Percentiles rank a stretch among this genome's conserved stretches.
Conservation (phyloP, 352 stramenopile genomes). For the Thalassiosira livingstoniorum region DNA sequence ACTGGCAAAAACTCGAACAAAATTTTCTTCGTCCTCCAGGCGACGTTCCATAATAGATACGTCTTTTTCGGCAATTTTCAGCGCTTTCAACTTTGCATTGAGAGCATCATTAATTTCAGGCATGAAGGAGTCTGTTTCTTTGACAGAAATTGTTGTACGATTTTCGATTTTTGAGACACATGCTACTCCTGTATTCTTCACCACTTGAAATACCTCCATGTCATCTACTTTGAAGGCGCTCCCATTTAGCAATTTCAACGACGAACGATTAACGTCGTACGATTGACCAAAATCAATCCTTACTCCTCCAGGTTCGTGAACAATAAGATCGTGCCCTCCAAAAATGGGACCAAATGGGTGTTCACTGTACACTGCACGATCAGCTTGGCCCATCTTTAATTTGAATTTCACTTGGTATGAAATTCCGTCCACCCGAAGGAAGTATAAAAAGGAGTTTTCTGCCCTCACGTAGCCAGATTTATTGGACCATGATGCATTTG, state of each 20-base stretch:
- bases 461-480: neutral
- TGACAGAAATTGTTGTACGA: neutral
- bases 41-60: slow-evolving; percentile 9
- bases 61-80: slow-evolving; percentile 20
- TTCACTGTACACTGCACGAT: neutral
- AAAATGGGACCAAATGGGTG: neutral
- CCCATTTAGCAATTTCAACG: neutral
- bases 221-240: neutral
- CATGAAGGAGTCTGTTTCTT: slow-evolving; percentile 6
- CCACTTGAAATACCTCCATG: neutral
- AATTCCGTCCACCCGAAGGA: neutral
- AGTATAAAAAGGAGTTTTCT: neutral
- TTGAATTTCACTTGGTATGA: neutral
- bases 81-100: slow-evolving; percentile 17
- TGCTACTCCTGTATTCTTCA: neutral
- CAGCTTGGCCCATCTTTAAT: neutral
- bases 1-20: slow-evolving; percentile 23
- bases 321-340: neutral
- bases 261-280: neutral
- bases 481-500: slow-evolving; percentile 16
- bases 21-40: slow-evolving; percentile 28
- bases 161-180: neutral
- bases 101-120: slow-evolving; percentile 24
- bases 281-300: neutral
- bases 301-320: neutral